These are phyloP conservation scores for Anethum foeniculum DNA, from an alignment of 140 eudicot species.

Conservation along the genomic window DNA sequence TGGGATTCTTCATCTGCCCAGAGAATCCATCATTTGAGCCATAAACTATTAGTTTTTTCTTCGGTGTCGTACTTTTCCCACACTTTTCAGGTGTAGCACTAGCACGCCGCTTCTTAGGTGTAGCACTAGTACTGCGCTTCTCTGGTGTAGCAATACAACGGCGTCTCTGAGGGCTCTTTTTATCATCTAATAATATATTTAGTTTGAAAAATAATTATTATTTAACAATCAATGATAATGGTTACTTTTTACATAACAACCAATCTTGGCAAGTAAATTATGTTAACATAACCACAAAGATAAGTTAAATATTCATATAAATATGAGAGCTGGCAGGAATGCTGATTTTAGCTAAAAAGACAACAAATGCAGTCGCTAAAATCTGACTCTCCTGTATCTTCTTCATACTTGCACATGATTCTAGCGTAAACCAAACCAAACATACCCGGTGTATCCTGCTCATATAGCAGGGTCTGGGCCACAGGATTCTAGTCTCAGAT, in stretches of 20 bases:
- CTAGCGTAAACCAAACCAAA: not conserved
- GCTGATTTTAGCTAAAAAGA: not conserved
- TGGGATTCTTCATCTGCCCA: slow-evolving; percentile 31
- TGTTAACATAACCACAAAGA: not conserved
- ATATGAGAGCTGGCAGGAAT: not conserved
- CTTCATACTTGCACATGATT: not conserved
- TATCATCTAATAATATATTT: slow-evolving; percentile 21
- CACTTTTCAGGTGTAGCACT: slow-evolving; percentile 41
- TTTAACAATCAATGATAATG: not conserved
- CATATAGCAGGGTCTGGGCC: not conserved
- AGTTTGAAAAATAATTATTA: not conserved
- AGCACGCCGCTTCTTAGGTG: slow-evolving; percentile 41
- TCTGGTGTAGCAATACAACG: slow-evolving; percentile 1
- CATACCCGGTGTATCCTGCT: not conserved
- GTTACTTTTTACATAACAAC: not conserved
- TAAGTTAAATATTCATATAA: not conserved
- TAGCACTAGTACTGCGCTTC: slow-evolving; percentile 19
- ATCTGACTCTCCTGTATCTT: not conserved
- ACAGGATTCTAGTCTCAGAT: not conserved
- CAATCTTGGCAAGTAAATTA: not conserved
- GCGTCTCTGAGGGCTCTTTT: slow-evolving; percentile 40
- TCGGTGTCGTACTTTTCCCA: slow-evolving; percentile 33
- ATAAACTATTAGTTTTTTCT: slow-evolving; percentile 19
- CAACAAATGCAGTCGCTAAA: not conserved
- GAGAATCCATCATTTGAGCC: slow-evolving; percentile 26